Evolutionary conservation across 192 early-diverging fungal species (phyloP), one percentile per base, ranked within the genome.

Genomic region (Pilobolus umbonatus): DNA sequence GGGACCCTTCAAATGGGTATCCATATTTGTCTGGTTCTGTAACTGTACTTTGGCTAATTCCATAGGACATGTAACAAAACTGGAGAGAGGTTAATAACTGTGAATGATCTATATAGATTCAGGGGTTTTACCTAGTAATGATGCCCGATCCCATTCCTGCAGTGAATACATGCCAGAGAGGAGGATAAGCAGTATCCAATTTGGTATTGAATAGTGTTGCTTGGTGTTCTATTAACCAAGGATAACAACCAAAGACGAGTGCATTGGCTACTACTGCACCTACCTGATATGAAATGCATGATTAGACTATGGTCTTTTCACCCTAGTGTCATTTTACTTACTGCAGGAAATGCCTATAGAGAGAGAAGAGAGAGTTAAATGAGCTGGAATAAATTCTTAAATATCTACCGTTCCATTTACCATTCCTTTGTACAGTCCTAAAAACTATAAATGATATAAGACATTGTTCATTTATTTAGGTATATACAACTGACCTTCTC

Each of bases 391-490:
- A n/a, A n/a, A 15, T 42, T 42, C 19, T 42, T 42, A 42, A 42
- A 42, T 42, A 9, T 42, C 14, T 42, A 12, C 34, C 38, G 19
- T 42, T 15, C 10, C 24, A 47, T 74, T 59, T 67, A 78, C 79
- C 80, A 81, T 81, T 61, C 80, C 80, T 71, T 81, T 81, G 53
- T 79, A 81, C 12, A 81, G 65, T 28, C 80, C 80, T 17, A 63
- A 53, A 55, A 81, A 62, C 80, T 81, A 61, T 24, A 19, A 24
- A 46, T 38, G 14, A 42, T 28, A 31, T 34, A 34, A 12, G 29
- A 31, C 32, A 26, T 62, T 25, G 30, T 35, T 25, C 47, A 50
- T 60, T n/a, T 47, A 51, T 61, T 56, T 42, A 49, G 14, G 39
- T 2, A 10, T 52, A 9, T 6, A 21, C 45, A 15, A n/a, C 26